Percentiles rank a stretch among this genome's conserved stretches.
phyloP scores from a whole-genome alignment of 148 eudicot species.

The Hydrangea macrophylla region DNA sequence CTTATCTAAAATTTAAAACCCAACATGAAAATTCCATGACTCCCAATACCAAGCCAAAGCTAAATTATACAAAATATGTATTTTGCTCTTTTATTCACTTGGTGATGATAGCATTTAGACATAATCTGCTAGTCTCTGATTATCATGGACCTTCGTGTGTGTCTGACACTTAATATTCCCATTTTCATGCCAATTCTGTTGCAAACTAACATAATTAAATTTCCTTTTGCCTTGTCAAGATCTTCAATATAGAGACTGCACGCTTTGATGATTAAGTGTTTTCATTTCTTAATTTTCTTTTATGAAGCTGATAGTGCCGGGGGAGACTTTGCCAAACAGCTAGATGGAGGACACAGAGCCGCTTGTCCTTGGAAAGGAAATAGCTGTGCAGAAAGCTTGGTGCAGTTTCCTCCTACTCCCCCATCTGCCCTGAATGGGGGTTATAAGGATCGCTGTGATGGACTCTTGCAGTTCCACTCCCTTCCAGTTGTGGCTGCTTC shows the following conservation, averaged over 20 bases:
- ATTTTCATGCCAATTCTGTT: neutral
- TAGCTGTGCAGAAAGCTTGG: slow-evolving; percentile 91
- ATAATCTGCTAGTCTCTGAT: too few relatives aligned
- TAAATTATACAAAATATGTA: too few relatives aligned
- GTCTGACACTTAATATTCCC: too few relatives aligned
- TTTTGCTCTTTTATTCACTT: too few relatives aligned
- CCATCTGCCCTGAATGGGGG: slow-evolving; percentile 95
- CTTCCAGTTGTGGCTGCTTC: slow-evolving; percentile 86
- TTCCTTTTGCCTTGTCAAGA: neutral
- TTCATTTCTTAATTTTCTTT: slow-evolving; percentile 18
- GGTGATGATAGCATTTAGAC: too few relatives aligned
- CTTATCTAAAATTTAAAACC: too few relatives aligned
- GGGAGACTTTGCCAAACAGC: slow-evolving; percentile 74
- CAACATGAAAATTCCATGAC: too few relatives aligned
- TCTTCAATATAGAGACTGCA: slow-evolving; percentile 4
- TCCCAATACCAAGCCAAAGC: too few relatives aligned
- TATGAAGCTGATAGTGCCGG: slow-evolving; percentile 56
- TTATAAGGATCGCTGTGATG: slow-evolving; percentile 97
- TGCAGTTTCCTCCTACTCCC: slow-evolving; percentile 97
- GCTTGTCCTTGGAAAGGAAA: slow-evolving; percentile 95
- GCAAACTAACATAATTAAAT: neutral
- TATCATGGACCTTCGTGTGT: too few relatives aligned
- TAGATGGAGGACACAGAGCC: slow-evolving; percentile 69
- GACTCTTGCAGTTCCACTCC: slow-evolving; percentile 79
- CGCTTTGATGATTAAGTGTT: slow-evolving; percentile 12